A percentile compares a stretch with the other conserved stretches of the same genome.
Evolutionary conservation across 176 grass and related monocot species (phyloP).

Genomic region (Triticum urartu): DNA sequence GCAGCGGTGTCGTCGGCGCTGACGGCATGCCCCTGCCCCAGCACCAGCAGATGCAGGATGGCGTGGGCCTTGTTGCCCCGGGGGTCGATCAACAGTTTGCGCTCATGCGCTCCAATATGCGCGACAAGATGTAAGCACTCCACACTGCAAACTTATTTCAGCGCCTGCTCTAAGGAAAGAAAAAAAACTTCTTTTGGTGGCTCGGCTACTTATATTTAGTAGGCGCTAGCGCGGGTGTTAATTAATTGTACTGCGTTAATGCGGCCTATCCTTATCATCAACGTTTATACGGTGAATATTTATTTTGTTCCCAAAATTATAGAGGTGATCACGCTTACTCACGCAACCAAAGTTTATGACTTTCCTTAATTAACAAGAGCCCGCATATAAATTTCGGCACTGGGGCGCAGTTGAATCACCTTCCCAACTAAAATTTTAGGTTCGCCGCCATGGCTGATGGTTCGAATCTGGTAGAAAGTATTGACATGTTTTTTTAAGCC

Average conservation of each 20-base stretch:
- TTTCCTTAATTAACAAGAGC: neutral
- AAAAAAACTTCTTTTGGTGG: neutral
- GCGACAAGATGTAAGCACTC: slow-evolving; percentile 57
- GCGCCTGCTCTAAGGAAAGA: neutral
- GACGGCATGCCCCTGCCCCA: slow-evolving; percentile 37
- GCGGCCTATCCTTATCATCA: neutral
- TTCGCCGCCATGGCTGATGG: neutral
- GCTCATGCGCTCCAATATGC: slow-evolving; percentile 36
- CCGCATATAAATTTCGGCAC: neutral
- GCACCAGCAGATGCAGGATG: slow-evolving; percentile 60
- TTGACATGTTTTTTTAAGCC: slow-evolving; percentile 2
- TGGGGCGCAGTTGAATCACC: neutral
- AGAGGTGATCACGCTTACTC: neutral
- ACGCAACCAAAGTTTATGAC: neutral
- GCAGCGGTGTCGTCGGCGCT: neutral
- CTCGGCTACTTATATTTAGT: neutral
- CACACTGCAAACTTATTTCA: slow-evolving; percentile 14
- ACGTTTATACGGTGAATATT: neutral
- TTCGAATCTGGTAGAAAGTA: neutral
- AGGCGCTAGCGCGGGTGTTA: slow-evolving; percentile 6
- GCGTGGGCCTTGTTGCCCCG: neutral
- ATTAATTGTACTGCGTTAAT: slow-evolving; percentile 29
- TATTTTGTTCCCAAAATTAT: slow-evolving; percentile 14
- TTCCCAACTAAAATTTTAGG: neutral
- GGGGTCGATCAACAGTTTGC: slow-evolving; percentile 45